Conservation (phyloP, 176 grass and related monocot genomes). For the Bromus sterilis region DNA sequence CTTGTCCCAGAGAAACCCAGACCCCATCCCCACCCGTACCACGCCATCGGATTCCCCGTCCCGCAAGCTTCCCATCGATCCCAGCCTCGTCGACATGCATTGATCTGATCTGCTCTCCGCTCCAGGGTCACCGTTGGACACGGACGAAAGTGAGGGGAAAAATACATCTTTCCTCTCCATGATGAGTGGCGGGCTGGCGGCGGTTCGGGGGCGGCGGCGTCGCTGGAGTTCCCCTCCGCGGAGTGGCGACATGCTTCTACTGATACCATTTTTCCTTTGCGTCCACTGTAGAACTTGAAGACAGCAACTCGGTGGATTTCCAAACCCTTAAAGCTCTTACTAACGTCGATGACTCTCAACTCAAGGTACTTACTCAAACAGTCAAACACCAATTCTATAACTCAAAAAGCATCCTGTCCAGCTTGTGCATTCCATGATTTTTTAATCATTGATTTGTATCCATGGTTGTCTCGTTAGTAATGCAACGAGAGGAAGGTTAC, state of each 20-base stretch:
- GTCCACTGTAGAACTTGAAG: slow-evolving; percentile 20
- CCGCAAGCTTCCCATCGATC: neutral
- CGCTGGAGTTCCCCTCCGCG: neutral
- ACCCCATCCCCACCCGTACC: neutral
- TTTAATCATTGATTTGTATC: neutral
- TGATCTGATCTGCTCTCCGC: no score
- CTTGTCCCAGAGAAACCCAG: neutral
- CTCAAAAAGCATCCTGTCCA: neutral
- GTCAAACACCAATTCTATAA: neutral
- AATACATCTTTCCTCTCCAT: neutral
- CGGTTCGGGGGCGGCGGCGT: neutral
- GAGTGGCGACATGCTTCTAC: slow-evolving; percentile 14
- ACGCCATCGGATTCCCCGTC: neutral
- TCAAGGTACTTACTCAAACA: slow-evolving; percentile 26
- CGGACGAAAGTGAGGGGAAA: no score
- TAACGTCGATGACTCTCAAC: slow-evolving; percentile 11
- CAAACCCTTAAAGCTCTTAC: slow-evolving; percentile 1
- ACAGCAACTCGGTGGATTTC: slow-evolving; percentile 20
- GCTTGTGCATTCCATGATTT: neutral
- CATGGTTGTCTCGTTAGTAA: neutral
- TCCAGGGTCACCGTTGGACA: no score
- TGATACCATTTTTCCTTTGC: neutral
- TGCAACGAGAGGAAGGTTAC: neutral
- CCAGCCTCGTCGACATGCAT: no score
- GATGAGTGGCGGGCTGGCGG: no score